phyloP scores from a whole-genome alignment of 257 asterid genomes.

The Galeopsis tetrahit region DNA sequence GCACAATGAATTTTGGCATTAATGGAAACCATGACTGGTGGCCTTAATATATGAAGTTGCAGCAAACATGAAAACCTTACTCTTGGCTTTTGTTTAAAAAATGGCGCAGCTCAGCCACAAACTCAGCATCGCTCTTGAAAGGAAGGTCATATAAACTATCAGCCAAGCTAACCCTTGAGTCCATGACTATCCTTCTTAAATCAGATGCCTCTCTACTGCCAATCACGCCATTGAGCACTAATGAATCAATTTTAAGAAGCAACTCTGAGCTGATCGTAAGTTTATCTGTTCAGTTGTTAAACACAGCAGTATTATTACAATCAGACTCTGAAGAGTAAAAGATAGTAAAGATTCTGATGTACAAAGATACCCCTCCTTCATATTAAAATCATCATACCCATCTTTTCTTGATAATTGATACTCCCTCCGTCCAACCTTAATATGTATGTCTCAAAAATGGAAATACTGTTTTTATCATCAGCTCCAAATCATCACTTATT shows the following conservation, averaged over 20 bases:
- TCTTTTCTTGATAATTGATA: background rate
- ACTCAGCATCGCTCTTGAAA: constrained; percentile 57
- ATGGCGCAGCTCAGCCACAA: constrained; percentile 66
- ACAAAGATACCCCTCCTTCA: constrained; percentile 11
- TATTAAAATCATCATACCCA: background rate
- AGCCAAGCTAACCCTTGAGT: constrained; percentile 51
- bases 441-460: too few relatives aligned
- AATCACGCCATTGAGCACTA: constrained; percentile 72
- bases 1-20: constrained; percentile 15
- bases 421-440: too few relatives aligned
- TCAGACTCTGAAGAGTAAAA: constrained; percentile 27
- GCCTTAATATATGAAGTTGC: constrained; percentile 22
- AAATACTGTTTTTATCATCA: too few relatives aligned
- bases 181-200: constrained; percentile 65
- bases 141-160: constrained; percentile 49
- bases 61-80: constrained; percentile 46
- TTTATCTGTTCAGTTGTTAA: constrained; percentile 50
- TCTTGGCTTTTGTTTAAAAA: constrained; percentile 46
- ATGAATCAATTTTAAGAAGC: constrained; percentile 79
- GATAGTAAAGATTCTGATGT: background rate
- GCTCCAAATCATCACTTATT: too few relatives aligned
- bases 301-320: constrained; percentile 16
- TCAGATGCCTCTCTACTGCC: constrained; percentile 69
- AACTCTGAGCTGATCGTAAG: constrained; percentile 57
- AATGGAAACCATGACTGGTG: background rate